Base-by-base conservation (phyloP, 108 stramenopile species). In the Nannochloropsis gaditana region DNA sequence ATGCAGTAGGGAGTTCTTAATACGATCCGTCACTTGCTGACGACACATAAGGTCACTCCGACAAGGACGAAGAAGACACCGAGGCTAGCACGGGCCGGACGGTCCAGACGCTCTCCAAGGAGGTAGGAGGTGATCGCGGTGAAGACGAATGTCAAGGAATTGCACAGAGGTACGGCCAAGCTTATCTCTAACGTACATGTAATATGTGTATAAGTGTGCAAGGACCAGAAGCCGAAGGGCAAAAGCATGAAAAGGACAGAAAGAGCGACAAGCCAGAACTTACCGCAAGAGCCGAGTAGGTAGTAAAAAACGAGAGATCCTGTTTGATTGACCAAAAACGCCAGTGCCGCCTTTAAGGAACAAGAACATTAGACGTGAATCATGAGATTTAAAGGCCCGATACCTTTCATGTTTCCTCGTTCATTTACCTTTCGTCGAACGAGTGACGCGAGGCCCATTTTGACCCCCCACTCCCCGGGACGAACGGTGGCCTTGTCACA, bases 161-260 rank as follows among this genome's bases (percentile, higher is more conserved):
- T 87, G 80, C 87, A 87, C 9, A 87, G 80, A 15, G 87, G 87
- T 10, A 87, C 87, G 43, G 87, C 87, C 84, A 44, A 80, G 45
- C 83, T 84, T 45, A 87, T 43, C 79, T 87, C 87, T 87, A 83
- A 21, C 43, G 45, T 19, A 50, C 43, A 9, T 80, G 79, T 31
- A n/a, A 43, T 3, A 42, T 9, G n/a, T 43, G 79, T 31, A n/a
- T 44, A 44, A 15, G 43, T 73, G 59, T 73, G 8, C 19, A 85
- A 41, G 80, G 10, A 11, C 10, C 10, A 21, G 31, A 81, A 21
- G 31, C 10, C 1, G 21, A n/a, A 41, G 21, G 80, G 21, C 3
- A 43, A 81, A 80, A 45, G 80, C 47, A 80, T 15, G 85, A 81
- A 19, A 45, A 43, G 45, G 81, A 80, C 41, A 81, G 81, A 45